Conservation (phyloP, 805 yeast species). For the Priceomyces melissophilus region DNA sequence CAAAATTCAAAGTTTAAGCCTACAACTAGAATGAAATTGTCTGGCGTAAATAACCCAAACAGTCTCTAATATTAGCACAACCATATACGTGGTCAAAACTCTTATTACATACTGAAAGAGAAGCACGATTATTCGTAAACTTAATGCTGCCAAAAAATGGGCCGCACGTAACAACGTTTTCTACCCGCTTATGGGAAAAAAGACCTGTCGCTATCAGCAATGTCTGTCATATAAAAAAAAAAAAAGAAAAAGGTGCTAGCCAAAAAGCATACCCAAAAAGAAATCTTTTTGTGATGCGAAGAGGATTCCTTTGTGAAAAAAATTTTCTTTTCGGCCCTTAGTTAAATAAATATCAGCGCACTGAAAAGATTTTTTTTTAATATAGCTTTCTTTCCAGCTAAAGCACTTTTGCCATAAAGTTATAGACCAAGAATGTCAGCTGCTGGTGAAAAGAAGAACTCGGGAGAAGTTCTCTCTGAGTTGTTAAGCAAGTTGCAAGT, state of each 20-base stretch:
- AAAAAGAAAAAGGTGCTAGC: conserved; percentile 1
- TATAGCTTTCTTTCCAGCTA: conserved; percentile 16
- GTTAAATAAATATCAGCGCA: conserved; percentile 3
- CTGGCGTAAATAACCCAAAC: too few relatives aligned
- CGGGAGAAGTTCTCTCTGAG: conserved; percentile 83
- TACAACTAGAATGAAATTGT: too few relatives aligned
- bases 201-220: too few relatives aligned
- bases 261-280: conserved; percentile 5
- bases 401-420: conserved; percentile 7
- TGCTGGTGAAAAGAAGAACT: conserved; percentile 58
- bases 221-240: too few relatives aligned
- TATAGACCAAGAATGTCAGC: conserved; percentile 41
- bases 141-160: too few relatives aligned
- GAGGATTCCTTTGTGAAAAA: conserved; percentile 5
- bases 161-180: too few relatives aligned
- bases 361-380: conserved; percentile 9
- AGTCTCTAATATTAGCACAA: too few relatives aligned
- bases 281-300: conserved; percentile 6
- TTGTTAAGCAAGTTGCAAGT: conserved; percentile 89
- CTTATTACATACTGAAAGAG: too few relatives aligned
- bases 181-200: too few relatives aligned
- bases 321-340: conserved; percentile 7
- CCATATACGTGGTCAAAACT: too few relatives aligned
- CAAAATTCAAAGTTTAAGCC: too few relatives aligned
- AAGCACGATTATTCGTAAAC: too few relatives aligned